Percentiles rank a stretch among this genome's conserved stretches.
Evolutionary conservation across 1,284 basidiomycete species (phyloP).

Genomic region (Lignosus rhinocerotis): DNA sequence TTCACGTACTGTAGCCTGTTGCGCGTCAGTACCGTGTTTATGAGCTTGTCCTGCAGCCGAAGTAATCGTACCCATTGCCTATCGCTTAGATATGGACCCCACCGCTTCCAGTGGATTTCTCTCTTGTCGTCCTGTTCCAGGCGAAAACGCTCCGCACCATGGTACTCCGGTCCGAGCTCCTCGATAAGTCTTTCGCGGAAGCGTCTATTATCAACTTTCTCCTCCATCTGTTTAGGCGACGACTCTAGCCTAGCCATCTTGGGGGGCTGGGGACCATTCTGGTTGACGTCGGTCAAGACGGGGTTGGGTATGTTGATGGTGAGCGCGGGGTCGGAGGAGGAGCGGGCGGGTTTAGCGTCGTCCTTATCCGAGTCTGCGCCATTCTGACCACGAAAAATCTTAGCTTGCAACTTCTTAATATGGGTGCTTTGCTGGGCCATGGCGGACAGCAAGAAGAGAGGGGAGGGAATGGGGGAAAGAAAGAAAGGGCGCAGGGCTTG

Average conservation of each 20-base stretch:
- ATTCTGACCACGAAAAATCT: conserved; percentile 63
- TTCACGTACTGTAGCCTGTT: conserved; percentile 92
- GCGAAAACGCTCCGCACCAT: conserved; percentile 69
- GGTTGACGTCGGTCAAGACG: conserved; percentile 8
- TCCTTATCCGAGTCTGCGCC: conserved; percentile 17
- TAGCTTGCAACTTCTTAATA: conserved; percentile 70
- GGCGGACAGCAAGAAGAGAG: conserved; percentile 23
- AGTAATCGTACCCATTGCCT: conserved; percentile 84
- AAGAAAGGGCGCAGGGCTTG: conserved; percentile 11
- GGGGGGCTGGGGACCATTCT: conserved; percentile 24
- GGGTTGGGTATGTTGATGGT: conserved; percentile 81
- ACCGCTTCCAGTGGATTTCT: conserved; percentile 91
- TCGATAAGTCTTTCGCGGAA: conserved; percentile 66
- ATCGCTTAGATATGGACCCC: conserved; percentile 97
- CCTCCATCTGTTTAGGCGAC: conserved; percentile 26
- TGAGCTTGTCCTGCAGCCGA: conserved; percentile 11
- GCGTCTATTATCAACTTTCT: conserved; percentile 29
- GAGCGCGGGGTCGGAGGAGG: conserved; percentile 48
- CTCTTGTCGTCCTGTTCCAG: conserved; percentile 70
- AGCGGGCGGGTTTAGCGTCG: conserved; percentile 27
- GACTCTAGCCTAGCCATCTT: conserved; percentile 46
- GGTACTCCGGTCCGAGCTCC: conserved; percentile 58
- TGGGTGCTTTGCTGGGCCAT: conserved; percentile 40
- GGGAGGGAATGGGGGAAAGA: conserved; percentile 30
- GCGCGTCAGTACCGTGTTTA: conserved; percentile 4